These are phyloP conservation scores for Collybiopsis luxurians DNA, from an alignment of 768 basidiomycete genomes.

Conservation along the genomic window DNA sequence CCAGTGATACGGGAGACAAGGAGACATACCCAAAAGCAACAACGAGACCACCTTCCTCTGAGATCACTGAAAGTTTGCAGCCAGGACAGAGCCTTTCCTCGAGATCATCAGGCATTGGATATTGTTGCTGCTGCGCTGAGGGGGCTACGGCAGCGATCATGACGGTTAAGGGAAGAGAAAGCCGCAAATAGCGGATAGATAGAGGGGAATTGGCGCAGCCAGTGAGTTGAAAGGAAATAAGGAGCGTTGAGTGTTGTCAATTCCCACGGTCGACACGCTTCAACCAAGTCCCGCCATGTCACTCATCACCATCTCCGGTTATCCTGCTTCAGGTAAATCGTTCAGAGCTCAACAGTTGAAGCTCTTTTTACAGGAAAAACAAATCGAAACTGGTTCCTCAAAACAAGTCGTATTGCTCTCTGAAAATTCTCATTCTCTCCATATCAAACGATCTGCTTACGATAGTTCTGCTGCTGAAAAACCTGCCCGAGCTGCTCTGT, in stretches of 20 bases:
- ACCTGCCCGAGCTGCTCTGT: slow-evolving; percentile 78
- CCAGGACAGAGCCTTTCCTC: slow-evolving; percentile 76
- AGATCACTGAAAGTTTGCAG: slow-evolving; percentile 77
- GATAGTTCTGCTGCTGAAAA: slow-evolving; percentile 79
- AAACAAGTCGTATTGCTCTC: slow-evolving; percentile 52
- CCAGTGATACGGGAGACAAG: slow-evolving; percentile 10
- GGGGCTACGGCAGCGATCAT: slow-evolving; percentile 27
- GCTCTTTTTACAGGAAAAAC: slow-evolving; percentile 48
- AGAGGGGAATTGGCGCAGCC: slow-evolving; percentile 26
- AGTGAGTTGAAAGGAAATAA: slow-evolving; percentile 14
- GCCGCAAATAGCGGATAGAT: slow-evolving; percentile 14
- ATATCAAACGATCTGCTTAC: slow-evolving; percentile 64
- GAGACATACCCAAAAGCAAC: slow-evolving; percentile 90
- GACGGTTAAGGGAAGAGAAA: neutral
- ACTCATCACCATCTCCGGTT: slow-evolving; percentile 87
- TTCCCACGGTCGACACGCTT: neutral
- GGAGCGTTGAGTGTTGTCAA: neutral
- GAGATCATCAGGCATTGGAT: slow-evolving; percentile 16
- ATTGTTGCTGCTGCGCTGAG: slow-evolving; percentile 1
- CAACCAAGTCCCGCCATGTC: slow-evolving; percentile 59
- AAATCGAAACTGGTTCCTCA: slow-evolving; percentile 35
- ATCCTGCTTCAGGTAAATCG: slow-evolving; percentile 86
- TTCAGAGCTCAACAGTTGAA: slow-evolving; percentile 65
- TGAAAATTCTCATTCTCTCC: slow-evolving; percentile 66
- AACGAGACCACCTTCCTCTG: slow-evolving; percentile 81